Conservation (phyloP, 768 basidiomycete species). For the Suillus brevipes region DNA sequence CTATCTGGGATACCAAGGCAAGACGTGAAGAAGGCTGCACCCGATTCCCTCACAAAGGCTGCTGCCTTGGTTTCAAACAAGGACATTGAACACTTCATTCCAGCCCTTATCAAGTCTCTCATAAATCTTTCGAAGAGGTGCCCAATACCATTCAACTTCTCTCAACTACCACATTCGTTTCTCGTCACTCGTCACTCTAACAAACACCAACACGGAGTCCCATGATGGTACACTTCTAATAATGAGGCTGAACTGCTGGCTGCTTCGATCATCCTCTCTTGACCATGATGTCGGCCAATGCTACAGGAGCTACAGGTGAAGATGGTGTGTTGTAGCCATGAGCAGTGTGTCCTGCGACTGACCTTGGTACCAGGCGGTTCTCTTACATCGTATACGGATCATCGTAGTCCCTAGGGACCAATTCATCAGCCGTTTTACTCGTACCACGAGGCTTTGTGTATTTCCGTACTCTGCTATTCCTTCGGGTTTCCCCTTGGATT, state of each 20-base stretch:
- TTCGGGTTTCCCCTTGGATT: slow-evolving; percentile 61
- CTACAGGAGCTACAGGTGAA: slow-evolving; percentile 2
- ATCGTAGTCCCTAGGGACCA: slow-evolving; percentile 61
- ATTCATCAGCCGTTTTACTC: slow-evolving; percentile 15
- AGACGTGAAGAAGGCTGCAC: slow-evolving; percentile 98
- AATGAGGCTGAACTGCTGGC: slow-evolving; percentile 5
- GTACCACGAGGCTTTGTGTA: slow-evolving; percentile 27
- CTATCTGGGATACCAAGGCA: slow-evolving; percentile 98
- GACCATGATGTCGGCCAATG: slow-evolving; percentile 1
- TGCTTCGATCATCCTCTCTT: no score
- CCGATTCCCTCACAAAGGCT: slow-evolving; percentile 91
- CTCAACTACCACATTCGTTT: slow-evolving; percentile 99
- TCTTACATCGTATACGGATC: slow-evolving; percentile 77
- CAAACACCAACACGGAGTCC: not conserved
- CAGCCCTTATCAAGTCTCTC: slow-evolving; percentile 94
- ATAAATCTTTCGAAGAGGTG: slow-evolving; percentile 99
- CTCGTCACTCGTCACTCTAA: slow-evolving; percentile 27
- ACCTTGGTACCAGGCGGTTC: slow-evolving; percentile 48
- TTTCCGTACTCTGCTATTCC: slow-evolving; percentile 31
- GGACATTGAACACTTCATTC: slow-evolving; percentile 96
- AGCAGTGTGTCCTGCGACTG: not conserved
- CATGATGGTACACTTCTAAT: not conserved
- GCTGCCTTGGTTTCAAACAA: slow-evolving; percentile 96
- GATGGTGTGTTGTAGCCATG: slow-evolving; percentile 46
- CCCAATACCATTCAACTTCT: slow-evolving; percentile 92